Conservation (phyloP, 352 stramenopile species). For the Phytophthora fragariaefolia region DNA sequence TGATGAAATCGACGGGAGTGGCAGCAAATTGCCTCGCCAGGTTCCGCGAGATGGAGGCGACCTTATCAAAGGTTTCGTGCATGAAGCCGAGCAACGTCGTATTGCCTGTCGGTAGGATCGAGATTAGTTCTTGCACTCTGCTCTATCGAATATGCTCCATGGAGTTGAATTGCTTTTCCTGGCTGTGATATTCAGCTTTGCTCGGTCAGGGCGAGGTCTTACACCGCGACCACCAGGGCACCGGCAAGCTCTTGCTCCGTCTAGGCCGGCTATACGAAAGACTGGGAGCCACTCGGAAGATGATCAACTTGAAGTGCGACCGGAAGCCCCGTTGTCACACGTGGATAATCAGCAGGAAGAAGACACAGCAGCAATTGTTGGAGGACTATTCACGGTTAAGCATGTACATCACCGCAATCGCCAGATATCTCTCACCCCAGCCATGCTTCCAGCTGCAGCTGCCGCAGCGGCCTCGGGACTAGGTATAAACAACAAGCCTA, state of each 20-base stretch:
- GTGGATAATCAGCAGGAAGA: constrained; percentile 21
- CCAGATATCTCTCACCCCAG: constrained; percentile 33
- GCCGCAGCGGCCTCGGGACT: constrained; percentile 24
- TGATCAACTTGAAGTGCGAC: constrained; percentile 18
- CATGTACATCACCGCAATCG: constrained; percentile 35
- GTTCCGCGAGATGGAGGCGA: constrained; percentile 30
- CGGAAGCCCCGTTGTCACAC: not conserved
- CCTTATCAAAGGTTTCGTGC: constrained; percentile 61
- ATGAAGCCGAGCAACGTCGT: constrained; percentile 48
- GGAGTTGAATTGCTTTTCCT: no score
- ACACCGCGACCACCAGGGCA: constrained; percentile 22
- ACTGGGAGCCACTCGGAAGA: constrained; percentile 5
- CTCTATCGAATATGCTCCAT: not conserved
- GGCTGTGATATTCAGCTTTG: constrained; percentile 27
- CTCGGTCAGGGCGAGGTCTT: constrained; percentile 28
- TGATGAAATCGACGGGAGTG: not conserved
- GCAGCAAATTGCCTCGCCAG: constrained; percentile 2
- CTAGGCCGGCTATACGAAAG: not conserved
- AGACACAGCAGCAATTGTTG: constrained; percentile 19
- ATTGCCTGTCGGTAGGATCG: constrained; percentile 41
- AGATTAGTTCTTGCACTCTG: not conserved
- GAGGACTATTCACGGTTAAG: constrained; percentile 36
- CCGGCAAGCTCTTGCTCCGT: constrained; percentile 4
- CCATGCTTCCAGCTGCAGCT: constrained; percentile 26
- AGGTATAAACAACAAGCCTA: constrained; percentile 33